Conservation (phyloP, 192 early-diverging fungal genomes). For the Coemansia sp. region DNA sequence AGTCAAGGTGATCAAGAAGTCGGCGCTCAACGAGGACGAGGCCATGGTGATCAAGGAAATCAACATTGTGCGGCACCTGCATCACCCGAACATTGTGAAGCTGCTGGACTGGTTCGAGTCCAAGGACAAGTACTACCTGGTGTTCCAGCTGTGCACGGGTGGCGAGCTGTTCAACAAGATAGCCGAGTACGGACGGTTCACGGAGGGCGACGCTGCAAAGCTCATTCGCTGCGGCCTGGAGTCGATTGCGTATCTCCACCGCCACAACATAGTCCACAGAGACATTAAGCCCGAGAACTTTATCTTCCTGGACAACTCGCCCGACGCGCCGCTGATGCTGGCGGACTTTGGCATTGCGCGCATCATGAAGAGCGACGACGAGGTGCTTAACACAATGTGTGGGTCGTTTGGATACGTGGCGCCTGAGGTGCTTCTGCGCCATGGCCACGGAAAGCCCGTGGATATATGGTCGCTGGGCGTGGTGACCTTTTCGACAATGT, state of each 20-base stretch:
- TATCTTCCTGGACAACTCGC: constrained; percentile 65
- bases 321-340: constrained; percentile 74
- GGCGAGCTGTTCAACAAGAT: constrained; percentile 90
- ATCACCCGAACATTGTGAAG: constrained; percentile 88
- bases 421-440: constrained; percentile 81
- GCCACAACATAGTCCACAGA: constrained; percentile 82
- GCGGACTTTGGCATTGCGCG: constrained; percentile 87
- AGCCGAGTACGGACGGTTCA: constrained; percentile 73
- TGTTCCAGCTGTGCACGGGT: constrained; percentile 78
- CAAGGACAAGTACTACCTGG: constrained; percentile 72
- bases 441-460: constrained; percentile 84
- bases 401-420: constrained; percentile 86
- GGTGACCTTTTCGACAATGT: constrained; percentile 85
- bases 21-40: constrained; percentile 75
- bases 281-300: constrained; percentile 89
- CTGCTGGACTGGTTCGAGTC: constrained; percentile 72
- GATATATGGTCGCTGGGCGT: constrained; percentile 96
- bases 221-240: constrained; percentile 73
- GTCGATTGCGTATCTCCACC: constrained; percentile 84
- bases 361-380: constrained; percentile 61
- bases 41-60: constrained; percentile 92
- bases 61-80: constrained; percentile 75
- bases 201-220: constrained; percentile 76
- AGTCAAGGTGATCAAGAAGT: constrained; percentile 91
- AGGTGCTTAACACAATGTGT: constrained; percentile 76